Conservation (phyloP, 2,329 filamentous ascomycete species). For the Elsinoe perseae region DNA sequence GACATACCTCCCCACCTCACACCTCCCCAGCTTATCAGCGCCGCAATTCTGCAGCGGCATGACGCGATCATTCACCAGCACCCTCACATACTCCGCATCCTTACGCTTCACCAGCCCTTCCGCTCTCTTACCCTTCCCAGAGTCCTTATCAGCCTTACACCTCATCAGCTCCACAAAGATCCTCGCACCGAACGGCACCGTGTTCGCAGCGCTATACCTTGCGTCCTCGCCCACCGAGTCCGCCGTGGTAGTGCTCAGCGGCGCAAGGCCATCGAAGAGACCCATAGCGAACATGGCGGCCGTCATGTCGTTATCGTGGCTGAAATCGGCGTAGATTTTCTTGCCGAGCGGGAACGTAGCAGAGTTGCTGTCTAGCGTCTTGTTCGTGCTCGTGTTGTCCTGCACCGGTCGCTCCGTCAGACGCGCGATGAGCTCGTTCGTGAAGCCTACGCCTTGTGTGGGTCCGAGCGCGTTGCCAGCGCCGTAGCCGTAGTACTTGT, state of each 20-base stretch:
- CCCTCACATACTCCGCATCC: constrained; percentile 62
- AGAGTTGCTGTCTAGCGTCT: constrained; percentile 60
- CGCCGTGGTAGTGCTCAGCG: constrained; percentile 40
- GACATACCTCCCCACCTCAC: constrained; percentile 61
- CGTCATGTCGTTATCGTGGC: constrained; percentile 83
- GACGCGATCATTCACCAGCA: constrained; percentile 79
- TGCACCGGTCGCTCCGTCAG: constrained; percentile 61
- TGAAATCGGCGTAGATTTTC: constrained; percentile 78
- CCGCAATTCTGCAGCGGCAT: constrained; percentile 62
- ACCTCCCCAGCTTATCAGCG: constrained; percentile 63
- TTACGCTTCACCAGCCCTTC: constrained; percentile 28
- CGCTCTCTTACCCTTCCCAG: constrained; percentile 51
- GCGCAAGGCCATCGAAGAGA: constrained; percentile 59
- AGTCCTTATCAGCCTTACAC: constrained; percentile 45
- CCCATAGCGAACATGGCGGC: constrained; percentile 69
- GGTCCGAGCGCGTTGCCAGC: constrained; percentile 70
- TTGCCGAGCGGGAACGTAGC: constrained; percentile 63
- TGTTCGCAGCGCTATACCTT: constrained; percentile 67
- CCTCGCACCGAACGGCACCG: constrained; percentile 71
- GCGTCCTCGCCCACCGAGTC: constrained; percentile 46
- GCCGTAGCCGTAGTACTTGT: constrained; percentile 78
- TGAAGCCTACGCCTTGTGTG: constrained; percentile 79
- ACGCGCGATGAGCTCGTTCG: constrained; percentile 78
- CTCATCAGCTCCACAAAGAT: constrained; percentile 83
- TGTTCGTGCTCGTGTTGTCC: constrained; percentile 69